Conservation (phyloP, 2,329 filamentous ascomycete genomes). For the Onygenales sp. region DNA sequence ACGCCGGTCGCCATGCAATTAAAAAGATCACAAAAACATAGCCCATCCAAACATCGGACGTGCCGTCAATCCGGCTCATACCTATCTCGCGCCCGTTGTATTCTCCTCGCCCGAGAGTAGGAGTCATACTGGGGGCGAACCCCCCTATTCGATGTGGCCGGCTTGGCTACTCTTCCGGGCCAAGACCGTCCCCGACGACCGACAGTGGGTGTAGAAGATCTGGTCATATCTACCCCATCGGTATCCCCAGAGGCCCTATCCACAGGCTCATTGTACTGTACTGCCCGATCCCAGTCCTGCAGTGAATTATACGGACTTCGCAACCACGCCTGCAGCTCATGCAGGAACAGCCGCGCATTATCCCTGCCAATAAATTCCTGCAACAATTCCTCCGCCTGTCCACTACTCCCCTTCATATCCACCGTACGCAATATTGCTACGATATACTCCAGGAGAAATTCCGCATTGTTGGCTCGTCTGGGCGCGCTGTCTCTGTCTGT, state of each 20-base stretch:
- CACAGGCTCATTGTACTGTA: slow-evolving; percentile 54
- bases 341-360: slow-evolving; percentile 66
- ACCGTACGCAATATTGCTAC: slow-evolving; percentile 73
- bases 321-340: slow-evolving; percentile 76
- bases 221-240: not conserved
- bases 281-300: slow-evolving; percentile 68
- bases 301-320: slow-evolving; percentile 66
- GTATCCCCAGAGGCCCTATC: not conserved
- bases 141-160: not conserved
- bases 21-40: not conserved
- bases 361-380: slow-evolving; percentile 67
- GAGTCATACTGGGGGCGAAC: not conserved
- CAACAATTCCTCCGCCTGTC: slow-evolving; percentile 70
- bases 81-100: slow-evolving; percentile 22
- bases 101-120: slow-evolving; percentile 14
- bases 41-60: not conserved
- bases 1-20: too few species aligned
- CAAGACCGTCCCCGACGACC: not conserved
- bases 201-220: too few species aligned
- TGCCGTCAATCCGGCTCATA: slow-evolving; percentile 13
- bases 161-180: not conserved
- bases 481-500: slow-evolving; percentile 9
- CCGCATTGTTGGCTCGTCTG: slow-evolving; percentile 57
- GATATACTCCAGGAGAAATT: slow-evolving; percentile 80
- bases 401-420: slow-evolving; percentile 68